A percentile compares a stretch with the other conserved stretches of the same genome.
Conservation (phyloP, 1,139 yeast genomes). For the Kodamaea fungicola region DNA sequence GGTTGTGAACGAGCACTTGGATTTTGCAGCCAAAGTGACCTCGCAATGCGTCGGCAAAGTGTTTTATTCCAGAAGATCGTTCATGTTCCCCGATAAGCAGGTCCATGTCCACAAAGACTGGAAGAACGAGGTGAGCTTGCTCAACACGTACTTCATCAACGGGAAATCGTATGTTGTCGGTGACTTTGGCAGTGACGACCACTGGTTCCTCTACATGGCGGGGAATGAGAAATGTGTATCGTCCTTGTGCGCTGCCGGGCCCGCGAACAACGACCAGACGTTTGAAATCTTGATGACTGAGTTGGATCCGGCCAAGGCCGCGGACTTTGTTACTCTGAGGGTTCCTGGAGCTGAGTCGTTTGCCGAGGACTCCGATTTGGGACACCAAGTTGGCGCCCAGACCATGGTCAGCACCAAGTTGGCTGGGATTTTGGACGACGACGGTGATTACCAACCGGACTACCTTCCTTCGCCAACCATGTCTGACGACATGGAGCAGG, state of each 20-base stretch:
- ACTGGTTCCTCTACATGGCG: constrained; percentile 86
- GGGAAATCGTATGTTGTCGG: constrained; percentile 83
- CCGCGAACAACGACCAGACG: constrained; percentile 58
- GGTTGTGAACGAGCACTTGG: constrained; percentile 31
- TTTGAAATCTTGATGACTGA: constrained; percentile 92
- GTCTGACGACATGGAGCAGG: constrained; percentile 23
- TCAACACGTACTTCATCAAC: constrained; percentile 58
- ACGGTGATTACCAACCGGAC: constrained; percentile 13
- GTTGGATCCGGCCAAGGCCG: constrained; percentile 56
- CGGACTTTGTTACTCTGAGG: constrained; percentile 58
- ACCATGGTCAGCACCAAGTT: constrained; percentile 63
- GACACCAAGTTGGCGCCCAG: constrained; percentile 69
- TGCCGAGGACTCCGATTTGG: constrained; percentile 59
- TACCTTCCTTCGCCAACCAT: constrained; percentile 40
- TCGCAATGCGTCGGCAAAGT: constrained; percentile 54
- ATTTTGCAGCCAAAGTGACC: constrained; percentile 25
- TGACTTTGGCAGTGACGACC: constrained; percentile 66
- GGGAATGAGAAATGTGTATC: constrained; percentile 20
- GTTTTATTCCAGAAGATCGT: constrained; percentile 86
- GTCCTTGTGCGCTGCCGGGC: constrained; percentile 1
- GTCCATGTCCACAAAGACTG: constrained; percentile 79
- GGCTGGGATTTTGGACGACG: constrained; percentile 50
- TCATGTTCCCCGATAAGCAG: constrained; percentile 90
- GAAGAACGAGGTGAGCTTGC: constrained; percentile 71
- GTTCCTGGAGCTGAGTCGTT: constrained; percentile 47